These are phyloP conservation scores for Onygena corvina DNA, from an alignment of 2,329 filamentous ascomycete species.

Conservation along the genomic window DNA sequence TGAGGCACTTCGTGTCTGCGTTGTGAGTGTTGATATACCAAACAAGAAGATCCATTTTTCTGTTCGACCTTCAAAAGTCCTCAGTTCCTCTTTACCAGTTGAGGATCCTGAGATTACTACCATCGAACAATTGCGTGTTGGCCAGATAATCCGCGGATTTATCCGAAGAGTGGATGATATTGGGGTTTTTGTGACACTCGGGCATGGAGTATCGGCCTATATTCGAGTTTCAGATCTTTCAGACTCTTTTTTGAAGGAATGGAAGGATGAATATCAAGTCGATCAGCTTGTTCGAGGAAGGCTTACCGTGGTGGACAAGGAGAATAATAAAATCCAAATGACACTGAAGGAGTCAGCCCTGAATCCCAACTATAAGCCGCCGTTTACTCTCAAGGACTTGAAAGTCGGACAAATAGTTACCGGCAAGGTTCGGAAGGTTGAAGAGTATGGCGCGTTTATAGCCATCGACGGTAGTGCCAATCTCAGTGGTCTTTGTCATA, in stretches of 20 bases:
- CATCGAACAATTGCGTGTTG: constrained; percentile 57
- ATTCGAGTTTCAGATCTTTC: constrained; percentile 81
- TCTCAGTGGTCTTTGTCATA: constrained; percentile 85
- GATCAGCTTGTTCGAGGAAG: constrained; percentile 87
- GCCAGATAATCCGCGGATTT: constrained; percentile 78
- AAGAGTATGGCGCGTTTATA: constrained; percentile 91
- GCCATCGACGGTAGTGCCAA: constrained; percentile 76
- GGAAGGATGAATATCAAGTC: constrained; percentile 78
- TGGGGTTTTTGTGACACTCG: constrained; percentile 75
- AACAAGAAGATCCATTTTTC: constrained; percentile 82
- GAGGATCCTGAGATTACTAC: constrained; percentile 68
- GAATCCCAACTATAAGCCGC: constrained; percentile 64
- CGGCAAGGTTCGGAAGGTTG: constrained; percentile 83
- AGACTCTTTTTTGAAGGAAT: constrained; percentile 84
- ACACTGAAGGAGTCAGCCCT: constrained; percentile 77
- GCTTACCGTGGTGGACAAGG: constrained; percentile 58
- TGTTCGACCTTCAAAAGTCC: constrained; percentile 70
- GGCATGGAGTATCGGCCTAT: constrained; percentile 67
- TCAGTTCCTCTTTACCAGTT: constrained; percentile 72
- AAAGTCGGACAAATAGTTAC: constrained; percentile 70
- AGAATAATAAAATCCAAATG: constrained; percentile 63
- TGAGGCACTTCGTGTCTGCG: constrained; percentile 75
- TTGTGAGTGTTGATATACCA: constrained; percentile 63
- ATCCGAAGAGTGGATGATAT: constrained; percentile 82
- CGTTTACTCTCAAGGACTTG: constrained; percentile 63